Conservation (phyloP, 495 filamentous ascomycete species). For the Sporormia fimetaria region DNA sequence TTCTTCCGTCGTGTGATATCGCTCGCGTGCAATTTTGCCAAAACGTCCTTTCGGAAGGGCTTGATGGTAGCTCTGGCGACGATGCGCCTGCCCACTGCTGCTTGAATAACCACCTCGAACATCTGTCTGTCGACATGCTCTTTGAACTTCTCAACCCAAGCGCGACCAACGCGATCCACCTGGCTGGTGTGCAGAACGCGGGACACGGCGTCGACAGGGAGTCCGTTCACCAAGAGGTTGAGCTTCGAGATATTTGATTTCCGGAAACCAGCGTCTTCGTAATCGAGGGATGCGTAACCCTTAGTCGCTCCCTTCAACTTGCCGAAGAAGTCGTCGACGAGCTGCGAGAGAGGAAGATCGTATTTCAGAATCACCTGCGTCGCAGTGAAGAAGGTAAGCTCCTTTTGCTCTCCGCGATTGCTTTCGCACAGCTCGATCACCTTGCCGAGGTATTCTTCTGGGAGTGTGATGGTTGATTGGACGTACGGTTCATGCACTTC, state of each 20-base stretch:
- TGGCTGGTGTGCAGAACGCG: slow-evolving; percentile 76
- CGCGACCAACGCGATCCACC: slow-evolving; percentile 58
- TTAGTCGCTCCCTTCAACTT: slow-evolving; percentile 85
- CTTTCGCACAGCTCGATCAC: slow-evolving; percentile 91
- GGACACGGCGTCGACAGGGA: slow-evolving; percentile 86
- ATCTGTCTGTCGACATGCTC: slow-evolving; percentile 91
- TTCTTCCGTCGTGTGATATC: slow-evolving; percentile 76
- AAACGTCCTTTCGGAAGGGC: slow-evolving; percentile 88
- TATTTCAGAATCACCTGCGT: slow-evolving; percentile 95
- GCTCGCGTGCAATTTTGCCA: slow-evolving; percentile 85
- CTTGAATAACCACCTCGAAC: slow-evolving; percentile 94
- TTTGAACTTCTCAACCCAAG: slow-evolving; percentile 95
- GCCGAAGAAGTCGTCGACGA: slow-evolving; percentile 96
- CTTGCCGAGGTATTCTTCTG: slow-evolving; percentile 85
- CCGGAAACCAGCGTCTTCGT: slow-evolving; percentile 87
- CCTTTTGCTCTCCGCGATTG: slow-evolving; percentile 76
- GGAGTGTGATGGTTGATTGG: slow-evolving; percentile 73
- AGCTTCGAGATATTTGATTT: slow-evolving; percentile 74
- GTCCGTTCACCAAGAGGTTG: slow-evolving; percentile 86
- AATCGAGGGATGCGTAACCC: slow-evolving; percentile 77
- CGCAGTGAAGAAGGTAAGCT: slow-evolving; percentile 81
- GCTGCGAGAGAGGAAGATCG: slow-evolving; percentile 68
- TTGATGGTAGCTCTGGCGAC: slow-evolving; percentile 92
- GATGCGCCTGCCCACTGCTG: slow-evolving; percentile 69
- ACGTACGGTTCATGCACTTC: slow-evolving; percentile 80